Conservation (phyloP, 352 stramenopile genomes). For the Phytophthora europaea region DNA sequence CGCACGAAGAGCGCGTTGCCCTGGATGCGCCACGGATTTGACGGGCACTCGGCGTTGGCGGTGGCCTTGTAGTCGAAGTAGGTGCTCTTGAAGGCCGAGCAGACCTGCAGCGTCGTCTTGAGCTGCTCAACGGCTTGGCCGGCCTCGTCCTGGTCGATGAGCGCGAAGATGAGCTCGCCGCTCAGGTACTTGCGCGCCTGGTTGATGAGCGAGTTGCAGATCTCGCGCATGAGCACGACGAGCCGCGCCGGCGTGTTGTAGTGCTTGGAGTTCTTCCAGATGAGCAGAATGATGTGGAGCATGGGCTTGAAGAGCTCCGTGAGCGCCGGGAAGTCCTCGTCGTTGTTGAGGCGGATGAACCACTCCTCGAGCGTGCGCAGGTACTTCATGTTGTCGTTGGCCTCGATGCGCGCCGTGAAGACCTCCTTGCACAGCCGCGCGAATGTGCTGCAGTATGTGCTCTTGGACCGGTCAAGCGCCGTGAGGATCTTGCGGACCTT, state of each 20-base stretch:
- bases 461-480: conserved; percentile 96
- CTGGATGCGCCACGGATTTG: conserved; percentile 98
- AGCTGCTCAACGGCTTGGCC: conserved; percentile 95
- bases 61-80: conserved; percentile 99
- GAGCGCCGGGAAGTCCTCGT: conserved; percentile 95
- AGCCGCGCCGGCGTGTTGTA: conserved; percentile 98
- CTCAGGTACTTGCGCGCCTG: conserved; percentile 94
- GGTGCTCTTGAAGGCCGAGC: conserved; percentile 97
- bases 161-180: conserved; percentile 96
- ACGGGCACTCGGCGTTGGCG: conserved; percentile 96
- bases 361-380: conserved; percentile 96
- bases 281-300: conserved; percentile 98
- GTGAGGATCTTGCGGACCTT: conserved; percentile 96
- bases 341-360: conserved; percentile 96
- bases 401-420: conserved; percentile 96
- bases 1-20: conserved; percentile 98
- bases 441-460: conserved; percentile 98
- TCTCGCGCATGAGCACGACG: conserved; percentile 98
- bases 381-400: conserved; percentile 99
- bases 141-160: conserved; percentile 98
- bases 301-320: conserved; percentile 98
- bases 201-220: conserved; percentile 98
- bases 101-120: conserved; percentile 95
- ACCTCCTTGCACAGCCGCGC: conserved; percentile 98
- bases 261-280: conserved; percentile 99